Percentiles rank a stretch among this genome's conserved stretches.
These are phyloP conservation scores for Aspergillus clavatus DNA, from an alignment of 2,329 filamentous ascomycete genomes.

Conservation along the genomic window DNA sequence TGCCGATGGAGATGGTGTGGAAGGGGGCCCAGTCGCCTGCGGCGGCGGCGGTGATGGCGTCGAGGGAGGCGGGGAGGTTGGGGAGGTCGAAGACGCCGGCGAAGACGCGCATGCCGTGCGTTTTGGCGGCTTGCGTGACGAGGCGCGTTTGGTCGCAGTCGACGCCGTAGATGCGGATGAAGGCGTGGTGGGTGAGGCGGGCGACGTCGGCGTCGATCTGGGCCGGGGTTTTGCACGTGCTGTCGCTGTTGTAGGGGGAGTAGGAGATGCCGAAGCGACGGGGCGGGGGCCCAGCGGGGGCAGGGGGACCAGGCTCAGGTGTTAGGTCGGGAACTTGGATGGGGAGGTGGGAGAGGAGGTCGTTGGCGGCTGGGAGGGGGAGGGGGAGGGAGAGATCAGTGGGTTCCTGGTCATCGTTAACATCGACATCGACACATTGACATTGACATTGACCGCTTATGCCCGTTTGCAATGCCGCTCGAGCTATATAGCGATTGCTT, in stretches of 20 bases:
- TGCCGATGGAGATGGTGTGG: conserved; percentile 70
- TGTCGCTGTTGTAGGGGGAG: conserved; percentile 53
- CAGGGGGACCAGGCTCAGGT: conserved; percentile 3
- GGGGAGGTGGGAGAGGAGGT: conserved; percentile 1
- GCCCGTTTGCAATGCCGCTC: no score
- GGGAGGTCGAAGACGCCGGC: conserved; percentile 66
- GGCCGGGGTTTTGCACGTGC: conserved; percentile 61
- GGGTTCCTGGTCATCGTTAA: no score
- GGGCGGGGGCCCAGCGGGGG: no score
- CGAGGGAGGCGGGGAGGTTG: conserved; percentile 53
- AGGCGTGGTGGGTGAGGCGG: conserved; percentile 53
- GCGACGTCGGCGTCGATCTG: conserved; percentile 63
- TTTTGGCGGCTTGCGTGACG: conserved; percentile 58
- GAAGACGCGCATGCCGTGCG: conserved; percentile 66
- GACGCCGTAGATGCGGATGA: conserved; percentile 72
- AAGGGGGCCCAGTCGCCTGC: conserved; percentile 63
- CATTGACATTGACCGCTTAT: no score
- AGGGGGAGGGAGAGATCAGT: no score
- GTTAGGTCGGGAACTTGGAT: not conserved
- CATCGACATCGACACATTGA: no score
- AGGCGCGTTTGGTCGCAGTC: conserved; percentile 69
- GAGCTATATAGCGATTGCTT: no score
- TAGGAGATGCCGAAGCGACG: conserved; percentile 50
- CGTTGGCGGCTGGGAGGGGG: no score
- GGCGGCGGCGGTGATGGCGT: conserved; percentile 56